phyloP scores from a whole-genome alignment of 768 basidiomycete genomes.

The Mycena pura region DNA sequence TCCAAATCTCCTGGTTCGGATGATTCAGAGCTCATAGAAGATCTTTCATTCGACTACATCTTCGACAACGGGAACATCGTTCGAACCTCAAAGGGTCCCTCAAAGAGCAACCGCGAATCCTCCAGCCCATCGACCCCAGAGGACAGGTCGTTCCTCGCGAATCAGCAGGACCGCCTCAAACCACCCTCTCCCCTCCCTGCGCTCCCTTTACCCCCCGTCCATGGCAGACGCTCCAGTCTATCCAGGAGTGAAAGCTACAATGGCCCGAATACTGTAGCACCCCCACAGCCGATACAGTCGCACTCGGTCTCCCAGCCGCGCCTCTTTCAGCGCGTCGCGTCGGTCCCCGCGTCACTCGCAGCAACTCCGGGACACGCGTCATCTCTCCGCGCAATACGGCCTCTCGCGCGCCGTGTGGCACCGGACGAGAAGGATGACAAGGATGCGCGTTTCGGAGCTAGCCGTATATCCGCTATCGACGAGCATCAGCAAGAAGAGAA shows the following conservation, averaged over 20 bases:
- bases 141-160: constrained; percentile 39
- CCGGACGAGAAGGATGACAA: constrained; percentile 45
- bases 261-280: constrained; percentile 33
- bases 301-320: constrained; percentile 44
- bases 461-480: constrained; percentile 25
- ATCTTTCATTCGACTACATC: constrained; percentile 72
- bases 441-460: constrained; percentile 31
- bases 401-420: constrained; percentile 48
- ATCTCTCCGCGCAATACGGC: constrained; percentile 27
- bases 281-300: constrained; percentile 20
- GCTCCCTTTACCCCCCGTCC: constrained; percentile 20
- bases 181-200: constrained; percentile 29
- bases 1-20: constrained; percentile 53
- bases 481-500: constrained; percentile 50
- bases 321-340: constrained; percentile 71
- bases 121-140: constrained; percentile 52
- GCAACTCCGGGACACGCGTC: constrained; percentile 40
- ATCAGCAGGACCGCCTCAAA: constrained; percentile 45
- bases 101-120: constrained; percentile 49
- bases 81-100: constrained; percentile 60
- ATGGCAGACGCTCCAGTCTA: constrained; percentile 34
- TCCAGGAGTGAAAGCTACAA: constrained; percentile 35
- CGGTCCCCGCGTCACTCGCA: constrained; percentile 57
- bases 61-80: constrained; percentile 60
- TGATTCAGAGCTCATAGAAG: constrained; percentile 62